These are phyloP conservation scores for Boletus edulis DNA, from an alignment of 768 basidiomycete genomes.

Conservation along the genomic window DNA sequence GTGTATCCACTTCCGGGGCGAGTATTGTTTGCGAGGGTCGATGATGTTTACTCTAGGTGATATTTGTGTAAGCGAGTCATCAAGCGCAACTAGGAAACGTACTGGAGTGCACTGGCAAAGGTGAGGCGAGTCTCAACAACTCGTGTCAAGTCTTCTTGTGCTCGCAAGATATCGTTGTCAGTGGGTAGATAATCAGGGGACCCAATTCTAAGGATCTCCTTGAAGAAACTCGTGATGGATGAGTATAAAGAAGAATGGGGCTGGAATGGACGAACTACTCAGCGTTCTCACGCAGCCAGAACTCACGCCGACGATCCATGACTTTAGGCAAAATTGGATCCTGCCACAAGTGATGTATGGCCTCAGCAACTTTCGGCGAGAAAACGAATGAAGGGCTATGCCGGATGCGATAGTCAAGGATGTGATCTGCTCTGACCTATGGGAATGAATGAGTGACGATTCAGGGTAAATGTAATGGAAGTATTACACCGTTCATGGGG, in stretches of 20 bases:
- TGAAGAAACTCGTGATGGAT: neutral
- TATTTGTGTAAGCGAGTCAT: neutral
- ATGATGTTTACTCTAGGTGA: neutral
- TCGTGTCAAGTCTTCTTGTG: neutral
- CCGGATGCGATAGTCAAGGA: neutral
- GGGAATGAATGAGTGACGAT: neutral
- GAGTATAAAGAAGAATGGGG: neutral
- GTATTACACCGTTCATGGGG: neutral
- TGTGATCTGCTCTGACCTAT: neutral
- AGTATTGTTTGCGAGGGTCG: neutral
- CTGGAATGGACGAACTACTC: neutral
- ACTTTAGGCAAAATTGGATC: neutral
- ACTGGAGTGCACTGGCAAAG: neutral
- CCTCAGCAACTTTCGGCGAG: neutral
- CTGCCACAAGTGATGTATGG: conserved; percentile 2
- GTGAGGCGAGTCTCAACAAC: neutral
- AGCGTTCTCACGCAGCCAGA: neutral
- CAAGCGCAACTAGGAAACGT: neutral
- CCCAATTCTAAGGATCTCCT: conserved; percentile 1
- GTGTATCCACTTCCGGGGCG: neutral
- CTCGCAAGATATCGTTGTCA: neutral
- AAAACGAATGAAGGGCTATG: neutral
- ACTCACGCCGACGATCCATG: neutral
- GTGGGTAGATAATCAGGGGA: neutral
- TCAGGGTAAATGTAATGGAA: neutral